Evolutionary conservation across 1,284 basidiomycete genomes (phyloP).

Genomic region (Sphaerobolus stellatus): DNA sequence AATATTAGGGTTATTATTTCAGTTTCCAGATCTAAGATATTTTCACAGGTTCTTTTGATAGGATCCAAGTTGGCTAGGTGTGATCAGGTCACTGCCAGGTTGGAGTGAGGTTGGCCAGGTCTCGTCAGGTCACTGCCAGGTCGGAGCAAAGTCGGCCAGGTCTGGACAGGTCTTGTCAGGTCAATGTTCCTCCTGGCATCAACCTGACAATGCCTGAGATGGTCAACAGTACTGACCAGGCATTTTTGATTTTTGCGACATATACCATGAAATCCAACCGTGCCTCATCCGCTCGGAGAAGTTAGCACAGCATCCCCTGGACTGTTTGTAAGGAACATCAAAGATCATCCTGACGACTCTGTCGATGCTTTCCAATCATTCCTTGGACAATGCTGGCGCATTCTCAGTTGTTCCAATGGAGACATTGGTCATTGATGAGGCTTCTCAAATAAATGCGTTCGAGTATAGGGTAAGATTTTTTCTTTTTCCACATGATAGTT

Average conservation of each 20-base stretch:
- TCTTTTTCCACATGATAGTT: neutral
- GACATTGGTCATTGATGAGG: conserved; percentile 61
- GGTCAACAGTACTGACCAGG: conserved; percentile 46
- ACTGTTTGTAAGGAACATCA: conserved; percentile 33
- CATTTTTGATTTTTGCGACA: neutral
- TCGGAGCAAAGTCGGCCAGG: no score
- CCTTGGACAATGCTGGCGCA: conserved; percentile 42
- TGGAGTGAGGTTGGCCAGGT: no score
- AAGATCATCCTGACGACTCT: conserved; percentile 69
- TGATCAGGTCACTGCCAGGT: no score
- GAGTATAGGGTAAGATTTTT: conserved; percentile 43
- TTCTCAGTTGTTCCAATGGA: conserved; percentile 36
- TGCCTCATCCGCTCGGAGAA: conserved; percentile 52
- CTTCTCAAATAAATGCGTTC: conserved; percentile 60
- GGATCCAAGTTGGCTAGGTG: no score
- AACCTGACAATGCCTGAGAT: no score
- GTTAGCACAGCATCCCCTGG: conserved; percentile 31
- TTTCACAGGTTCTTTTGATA: no score
- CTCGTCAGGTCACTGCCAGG: no score
- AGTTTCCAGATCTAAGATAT: no score
- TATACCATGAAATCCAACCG: conserved; percentile 47
- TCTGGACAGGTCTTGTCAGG: no score
- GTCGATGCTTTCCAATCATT: conserved; percentile 59
- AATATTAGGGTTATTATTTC: no score
- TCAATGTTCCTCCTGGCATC: no score